Percentiles rank a stretch among this genome's conserved stretches.
Conservation (phyloP, 2,329 filamentous ascomycete species). For the Aspergillus candidus region DNA sequence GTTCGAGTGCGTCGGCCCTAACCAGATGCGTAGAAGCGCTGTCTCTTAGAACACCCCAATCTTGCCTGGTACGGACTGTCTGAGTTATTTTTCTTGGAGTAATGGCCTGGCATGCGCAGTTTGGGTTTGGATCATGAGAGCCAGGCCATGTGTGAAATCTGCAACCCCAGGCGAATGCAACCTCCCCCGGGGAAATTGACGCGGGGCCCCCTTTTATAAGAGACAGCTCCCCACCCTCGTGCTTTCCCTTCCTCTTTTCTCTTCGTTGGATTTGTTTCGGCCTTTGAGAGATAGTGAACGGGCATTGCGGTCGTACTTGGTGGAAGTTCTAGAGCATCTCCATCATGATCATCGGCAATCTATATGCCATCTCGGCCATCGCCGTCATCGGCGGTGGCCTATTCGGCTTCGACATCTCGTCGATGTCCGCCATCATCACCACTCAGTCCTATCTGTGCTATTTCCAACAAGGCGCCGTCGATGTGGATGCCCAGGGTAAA, state of each 20-base stretch:
- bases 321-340: slow-evolving; percentile 2
- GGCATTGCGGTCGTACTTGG: not conserved
- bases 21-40: too few relatives aligned
- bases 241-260: not conserved
- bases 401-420: slow-evolving; percentile 74
- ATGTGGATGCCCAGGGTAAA: slow-evolving; percentile 25
- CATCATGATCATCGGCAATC: slow-evolving; percentile 46
- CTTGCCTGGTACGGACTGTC: too few relatives aligned
- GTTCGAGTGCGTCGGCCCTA: too few relatives aligned
- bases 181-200: slow-evolving; percentile 4
- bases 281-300: not conserved
- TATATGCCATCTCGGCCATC: slow-evolving; percentile 55
- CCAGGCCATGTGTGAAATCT: too few relatives aligned
- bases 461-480: slow-evolving; percentile 52
- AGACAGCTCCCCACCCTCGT: not conserved
- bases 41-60: too few relatives aligned
- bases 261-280: not conserved
- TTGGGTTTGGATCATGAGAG: too few relatives aligned
- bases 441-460: slow-evolving; percentile 65
- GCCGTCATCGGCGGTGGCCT: slow-evolving; percentile 60
- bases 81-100: too few relatives aligned
- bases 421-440: slow-evolving; percentile 64
- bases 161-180: too few relatives aligned
- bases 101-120: too few relatives aligned
- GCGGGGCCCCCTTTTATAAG: slow-evolving; percentile 3